Percentiles rank a stretch among this genome's conserved stretches.
Conservation (phyloP, 116 monocot genomes). For the Posidonia oceanica region DNA sequence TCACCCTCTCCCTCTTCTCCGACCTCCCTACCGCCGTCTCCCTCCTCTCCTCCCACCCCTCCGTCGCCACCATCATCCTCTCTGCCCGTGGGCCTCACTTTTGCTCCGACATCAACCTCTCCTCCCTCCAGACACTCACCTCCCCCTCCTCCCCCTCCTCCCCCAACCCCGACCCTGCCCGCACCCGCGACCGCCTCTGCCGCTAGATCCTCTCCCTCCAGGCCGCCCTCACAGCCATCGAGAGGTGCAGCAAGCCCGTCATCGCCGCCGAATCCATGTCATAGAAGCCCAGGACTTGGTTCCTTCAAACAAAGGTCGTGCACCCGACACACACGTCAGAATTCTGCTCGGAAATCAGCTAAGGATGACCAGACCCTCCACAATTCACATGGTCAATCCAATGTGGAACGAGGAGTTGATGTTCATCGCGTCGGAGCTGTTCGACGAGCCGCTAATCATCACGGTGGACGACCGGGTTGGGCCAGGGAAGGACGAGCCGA, state of each 20-base stretch:
- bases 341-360: conserved; percentile 27
- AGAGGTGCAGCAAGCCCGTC: conserved; percentile 75
- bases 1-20: conserved; percentile 49
- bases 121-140: conserved; percentile 27
- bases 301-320: conserved; percentile 13
- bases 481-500: conserved; percentile 31
- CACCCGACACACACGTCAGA: conserved; percentile 20
- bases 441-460: conserved; percentile 56
- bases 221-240: conserved; percentile 48
- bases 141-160: too few species aligned
- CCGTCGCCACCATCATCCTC: conserved; percentile 49
- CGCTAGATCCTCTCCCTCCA: conserved; percentile 51
- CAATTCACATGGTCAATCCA: conserved; percentile 11
- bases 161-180: conserved; percentile 12
- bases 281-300: conserved; percentile 42
- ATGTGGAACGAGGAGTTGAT: conserved; percentile 72
- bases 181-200: conserved; percentile 39
- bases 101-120: conserved; percentile 72
- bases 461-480: conserved; percentile 54
- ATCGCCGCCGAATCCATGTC: conserved; percentile 39
- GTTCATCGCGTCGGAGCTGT: conserved; percentile 69
- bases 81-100: conserved; percentile 64
- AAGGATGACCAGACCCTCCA: conserved; percentile 12
- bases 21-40: conserved; percentile 74
- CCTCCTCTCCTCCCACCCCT: conserved; percentile 47